Conservation (phyloP, 2,329 filamentous ascomycete genomes). For the Pseudocercospora fijiensis region DNA sequence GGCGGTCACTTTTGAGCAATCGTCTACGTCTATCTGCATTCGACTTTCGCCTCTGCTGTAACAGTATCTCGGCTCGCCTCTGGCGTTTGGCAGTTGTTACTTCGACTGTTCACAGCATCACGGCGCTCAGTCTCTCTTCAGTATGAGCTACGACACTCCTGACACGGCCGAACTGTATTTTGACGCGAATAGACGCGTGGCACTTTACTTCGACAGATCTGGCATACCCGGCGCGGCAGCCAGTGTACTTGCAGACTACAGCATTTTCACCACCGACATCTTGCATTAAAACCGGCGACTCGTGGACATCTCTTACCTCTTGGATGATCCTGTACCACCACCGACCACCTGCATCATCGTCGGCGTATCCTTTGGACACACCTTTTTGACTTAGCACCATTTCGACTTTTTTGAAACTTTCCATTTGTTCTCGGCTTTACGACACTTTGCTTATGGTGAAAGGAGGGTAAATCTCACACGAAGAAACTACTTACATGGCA, state of each 20-base stretch:
- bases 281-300: slow-evolving; percentile 19
- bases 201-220: slow-evolving; percentile 20
- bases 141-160: slow-evolving; percentile 24
- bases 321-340: slow-evolving; percentile 21
- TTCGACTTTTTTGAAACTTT: slow-evolving; percentile 7
- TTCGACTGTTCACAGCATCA: slow-evolving; percentile 20
- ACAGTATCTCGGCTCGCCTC: slow-evolving; percentile 21
- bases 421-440: slow-evolving; percentile 19
- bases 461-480: slow-evolving; percentile 15
- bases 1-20: slow-evolving; percentile 30
- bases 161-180: slow-evolving; percentile 24
- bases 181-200: slow-evolving; percentile 17
- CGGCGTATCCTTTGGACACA: slow-evolving; percentile 13
- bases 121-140: slow-evolving; percentile 17
- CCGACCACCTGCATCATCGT: slow-evolving; percentile 21
- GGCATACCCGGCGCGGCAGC: slow-evolving; percentile 19
- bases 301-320: slow-evolving; percentile 16
- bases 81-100: slow-evolving; percentile 15
- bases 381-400: neutral
- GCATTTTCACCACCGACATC: slow-evolving; percentile 17
- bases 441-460: slow-evolving; percentile 9
- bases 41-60: slow-evolving; percentile 16
- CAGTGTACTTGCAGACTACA: slow-evolving; percentile 11
- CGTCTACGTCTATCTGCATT: neutral
- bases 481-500: slow-evolving; percentile 15